Conservation (phyloP, 2,329 filamentous ascomycete species). For the Parafenestella ontariensis region DNA sequence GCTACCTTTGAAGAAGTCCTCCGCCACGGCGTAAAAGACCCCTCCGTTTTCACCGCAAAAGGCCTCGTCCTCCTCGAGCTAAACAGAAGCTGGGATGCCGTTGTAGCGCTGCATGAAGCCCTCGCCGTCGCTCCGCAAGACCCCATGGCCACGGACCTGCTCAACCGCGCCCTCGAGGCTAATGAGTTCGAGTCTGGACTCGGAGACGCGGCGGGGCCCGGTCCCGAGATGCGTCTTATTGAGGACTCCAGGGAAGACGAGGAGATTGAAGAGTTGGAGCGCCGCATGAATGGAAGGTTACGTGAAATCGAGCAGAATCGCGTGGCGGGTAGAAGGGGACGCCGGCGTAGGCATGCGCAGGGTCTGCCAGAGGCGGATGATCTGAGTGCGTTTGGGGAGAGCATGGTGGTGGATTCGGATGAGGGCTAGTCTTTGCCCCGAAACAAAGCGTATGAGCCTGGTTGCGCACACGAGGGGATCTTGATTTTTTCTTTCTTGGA, state of each 20-base stretch:
- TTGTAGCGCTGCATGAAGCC: conserved; percentile 83
- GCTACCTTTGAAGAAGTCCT: conserved; percentile 87
- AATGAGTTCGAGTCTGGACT: conserved; percentile 43
- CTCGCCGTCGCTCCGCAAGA: conserved; percentile 81
- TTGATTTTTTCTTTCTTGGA: not conserved
- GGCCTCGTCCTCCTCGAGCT: conserved; percentile 84
- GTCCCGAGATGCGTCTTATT: not conserved
- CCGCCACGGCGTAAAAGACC: conserved; percentile 79
- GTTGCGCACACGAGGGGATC: not conserved
- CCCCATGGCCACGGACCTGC: conserved; percentile 78
- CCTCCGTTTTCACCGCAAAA: conserved; percentile 80
- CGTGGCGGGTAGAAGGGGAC: conserved; percentile 63
- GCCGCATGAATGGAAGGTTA: conserved; percentile 59
- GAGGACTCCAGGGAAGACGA: conserved; percentile 27
- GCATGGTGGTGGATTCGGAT: conserved; percentile 65
- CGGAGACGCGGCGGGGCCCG: not conserved
- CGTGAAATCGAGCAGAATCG: conserved; percentile 54
- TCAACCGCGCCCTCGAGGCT: conserved; percentile 69
- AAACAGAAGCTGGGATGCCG: conserved; percentile 75
- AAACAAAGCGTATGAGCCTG: not conserved
- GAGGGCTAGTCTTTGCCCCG: conserved; percentile 22
- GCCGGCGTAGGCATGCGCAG: conserved; percentile 53
- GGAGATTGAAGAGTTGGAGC: conserved; percentile 61
- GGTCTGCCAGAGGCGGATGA: conserved; percentile 53
- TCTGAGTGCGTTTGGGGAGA: conserved; percentile 52